Base-by-base conservation (phyloP, 2,329 filamentous ascomycete species). In the Cordyceps cicadae region DNA sequence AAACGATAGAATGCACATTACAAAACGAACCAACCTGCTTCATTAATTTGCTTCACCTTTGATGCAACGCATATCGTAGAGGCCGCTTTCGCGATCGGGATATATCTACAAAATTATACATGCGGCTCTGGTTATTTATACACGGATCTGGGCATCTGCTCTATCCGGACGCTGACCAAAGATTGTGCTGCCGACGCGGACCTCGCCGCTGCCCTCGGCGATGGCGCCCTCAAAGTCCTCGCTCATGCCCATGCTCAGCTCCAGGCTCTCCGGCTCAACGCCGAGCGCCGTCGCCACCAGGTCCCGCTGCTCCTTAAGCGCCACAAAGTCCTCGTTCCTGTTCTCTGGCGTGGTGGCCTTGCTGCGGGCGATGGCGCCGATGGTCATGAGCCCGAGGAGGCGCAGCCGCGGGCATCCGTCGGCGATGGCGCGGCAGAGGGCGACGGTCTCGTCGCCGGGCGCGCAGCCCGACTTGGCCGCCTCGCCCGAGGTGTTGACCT, bases 241-340 rank as follows among this genome's bases (percentile, higher is more conserved):
- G 71, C 92, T 97, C 94, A 99, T 99, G 7, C 93, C 93, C 93
- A 99, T 99, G 74, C 92, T 97, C 74, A 97, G 74, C 78, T 97
- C 92, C 67, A 97, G 71, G n/a, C 62, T 64, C 63, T 81, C 80
- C n/a, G 77, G 75, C 17, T 78, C 71, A 54, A 77, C 59, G 0
- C 69, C 70, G 21, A 78, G 67, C 62, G 76, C 87, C 69, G 75
- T 70, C 2, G 80, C 83, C 2, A 97, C 85, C 15, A 83, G 73
- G 71, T 95, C 89, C 60, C 90, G 79, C 70, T 89, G 87, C 68
- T 87, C 81, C 55, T 77, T 79, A 70, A 99, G 73, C 5, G 76
- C 71, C 5, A 85, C 72, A 71, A 97, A 97, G 74, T 99, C 94
- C 73, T 95, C 91, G 72, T 97, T 97, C 75, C 93, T 88, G n/a